Evolutionary conservation across 352 stramenopile species (phyloP).

Genomic region (Pythium oligandrum): DNA sequence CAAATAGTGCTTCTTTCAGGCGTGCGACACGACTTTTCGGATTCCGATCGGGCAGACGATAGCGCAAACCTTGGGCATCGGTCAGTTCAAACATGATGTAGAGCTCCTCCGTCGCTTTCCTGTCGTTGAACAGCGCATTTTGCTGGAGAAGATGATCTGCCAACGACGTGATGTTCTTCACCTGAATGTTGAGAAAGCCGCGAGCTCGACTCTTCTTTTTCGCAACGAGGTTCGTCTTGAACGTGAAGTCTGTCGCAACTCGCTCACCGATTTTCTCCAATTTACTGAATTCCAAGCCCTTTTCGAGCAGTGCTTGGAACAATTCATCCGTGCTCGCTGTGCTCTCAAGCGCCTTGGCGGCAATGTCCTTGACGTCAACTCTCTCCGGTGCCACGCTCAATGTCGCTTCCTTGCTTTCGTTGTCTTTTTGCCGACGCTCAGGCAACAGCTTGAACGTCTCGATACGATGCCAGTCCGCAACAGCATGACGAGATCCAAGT

Average conservation of each 20-base stretch:
- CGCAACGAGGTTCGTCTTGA: constrained; percentile 21
- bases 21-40: constrained; percentile 4
- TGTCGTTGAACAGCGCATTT: constrained; percentile 25
- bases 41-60: constrained; percentile 8
- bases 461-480: constrained; percentile 52
- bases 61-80: constrained; percentile 15
- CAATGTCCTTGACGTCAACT: constrained; percentile 43
- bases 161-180: constrained; percentile 36
- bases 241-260: constrained; percentile 18
- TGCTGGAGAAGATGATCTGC: constrained; percentile 27
- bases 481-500: constrained; percentile 32
- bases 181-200: constrained; percentile 34
- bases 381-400: constrained; percentile 43
- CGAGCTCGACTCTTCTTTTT: constrained; percentile 24
- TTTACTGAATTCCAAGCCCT: constrained; percentile 48
- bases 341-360: constrained; percentile 32
- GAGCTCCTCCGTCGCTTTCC: constrained; percentile 28
- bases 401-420: constrained; percentile 37
- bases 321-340: constrained; percentile 43
- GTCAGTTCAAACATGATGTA: constrained; percentile 46
- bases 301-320: constrained; percentile 34
- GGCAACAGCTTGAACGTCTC: constrained; percentile 53
- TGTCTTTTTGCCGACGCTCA: constrained; percentile 25
- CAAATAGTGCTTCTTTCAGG: constrained; percentile 21
- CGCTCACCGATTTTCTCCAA: constrained; percentile 28